phyloP scores from a whole-genome alignment of 441 rosid species.

The Populus hybrid region DNA sequence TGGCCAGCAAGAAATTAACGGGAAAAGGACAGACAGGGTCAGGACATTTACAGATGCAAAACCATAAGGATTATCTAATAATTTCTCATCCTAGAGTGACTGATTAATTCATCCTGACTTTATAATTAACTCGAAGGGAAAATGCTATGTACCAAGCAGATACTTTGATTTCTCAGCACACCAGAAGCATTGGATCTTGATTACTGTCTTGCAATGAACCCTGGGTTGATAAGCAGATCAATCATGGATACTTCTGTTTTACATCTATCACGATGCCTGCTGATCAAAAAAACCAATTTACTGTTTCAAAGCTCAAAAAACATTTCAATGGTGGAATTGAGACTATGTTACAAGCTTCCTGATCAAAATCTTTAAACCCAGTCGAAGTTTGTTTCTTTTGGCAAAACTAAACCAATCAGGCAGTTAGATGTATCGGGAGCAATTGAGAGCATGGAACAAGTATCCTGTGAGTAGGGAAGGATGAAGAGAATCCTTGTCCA shows the following conservation, averaged over 20 bases:
- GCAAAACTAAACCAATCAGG: constrained; percentile 80
- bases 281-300: neutral
- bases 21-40: neutral
- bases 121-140: neutral
- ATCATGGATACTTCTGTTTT: too few species aligned
- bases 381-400: constrained; percentile 74
- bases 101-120: too few species aligned
- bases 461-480: constrained; percentile 71
- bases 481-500: constrained; percentile 96
- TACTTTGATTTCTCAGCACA: neutral
- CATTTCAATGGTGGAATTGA: neutral
- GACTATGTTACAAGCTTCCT: neutral
- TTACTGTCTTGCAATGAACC: neutral
- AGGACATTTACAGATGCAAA: neutral
- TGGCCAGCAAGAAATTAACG: neutral
- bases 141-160: neutral
- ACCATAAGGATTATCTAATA: neutral
- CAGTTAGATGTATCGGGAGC: constrained; percentile 46
- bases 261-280: neutral
- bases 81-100: neutral
- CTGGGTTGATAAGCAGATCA: neutral
- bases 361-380: constrained; percentile 21
- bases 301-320: neutral
- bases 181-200: neutral
- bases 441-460: constrained; percentile 75